phyloP scores from a whole-genome alignment of 768 basidiomycete genomes.

The Saitozyma sp. region DNA sequence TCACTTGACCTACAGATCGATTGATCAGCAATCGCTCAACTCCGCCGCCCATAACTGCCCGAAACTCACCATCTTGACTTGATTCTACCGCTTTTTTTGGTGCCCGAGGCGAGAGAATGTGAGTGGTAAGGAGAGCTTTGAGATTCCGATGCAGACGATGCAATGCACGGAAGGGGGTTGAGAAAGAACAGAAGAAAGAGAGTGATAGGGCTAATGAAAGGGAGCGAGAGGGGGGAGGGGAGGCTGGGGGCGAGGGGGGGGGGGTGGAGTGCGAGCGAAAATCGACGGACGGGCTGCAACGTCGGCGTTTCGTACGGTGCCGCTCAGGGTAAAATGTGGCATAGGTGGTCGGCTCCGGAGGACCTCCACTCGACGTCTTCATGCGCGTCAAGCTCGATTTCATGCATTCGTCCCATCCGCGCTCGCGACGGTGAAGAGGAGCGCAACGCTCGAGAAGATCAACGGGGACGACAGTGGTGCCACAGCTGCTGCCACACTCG shows the following conservation, averaged over 20 bases:
- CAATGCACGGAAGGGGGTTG: not conserved
- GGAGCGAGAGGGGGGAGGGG: not conserved
- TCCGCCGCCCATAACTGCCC: not conserved
- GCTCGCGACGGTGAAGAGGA: not conserved
- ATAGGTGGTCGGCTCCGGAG: not conserved
- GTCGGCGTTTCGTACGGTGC: not conserved
- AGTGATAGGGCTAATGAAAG: too few species aligned
- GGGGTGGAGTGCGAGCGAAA: not conserved
- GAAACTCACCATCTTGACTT: constrained; percentile 43
- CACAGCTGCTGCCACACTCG: too few species aligned
- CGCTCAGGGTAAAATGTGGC: not conserved
- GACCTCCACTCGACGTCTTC: not conserved
- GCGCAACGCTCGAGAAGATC: not conserved
- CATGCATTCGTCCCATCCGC: not conserved
- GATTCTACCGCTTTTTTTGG: constrained; percentile 18
- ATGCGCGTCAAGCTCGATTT: not conserved
- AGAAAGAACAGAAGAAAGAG: not conserved
- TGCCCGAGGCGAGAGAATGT: constrained; percentile 22
- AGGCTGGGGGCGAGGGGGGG: not conserved
- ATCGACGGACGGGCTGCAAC: not conserved
- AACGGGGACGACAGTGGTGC: too few species aligned
- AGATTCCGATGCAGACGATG: not conserved
- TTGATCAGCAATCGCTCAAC: constrained; percentile 26
- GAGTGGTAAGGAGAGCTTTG: not conserved
- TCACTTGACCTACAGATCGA: constrained; percentile 39